Base-by-base conservation (phyloP, 1,139 yeast species). In the Sugiyamaella novakii region DNA sequence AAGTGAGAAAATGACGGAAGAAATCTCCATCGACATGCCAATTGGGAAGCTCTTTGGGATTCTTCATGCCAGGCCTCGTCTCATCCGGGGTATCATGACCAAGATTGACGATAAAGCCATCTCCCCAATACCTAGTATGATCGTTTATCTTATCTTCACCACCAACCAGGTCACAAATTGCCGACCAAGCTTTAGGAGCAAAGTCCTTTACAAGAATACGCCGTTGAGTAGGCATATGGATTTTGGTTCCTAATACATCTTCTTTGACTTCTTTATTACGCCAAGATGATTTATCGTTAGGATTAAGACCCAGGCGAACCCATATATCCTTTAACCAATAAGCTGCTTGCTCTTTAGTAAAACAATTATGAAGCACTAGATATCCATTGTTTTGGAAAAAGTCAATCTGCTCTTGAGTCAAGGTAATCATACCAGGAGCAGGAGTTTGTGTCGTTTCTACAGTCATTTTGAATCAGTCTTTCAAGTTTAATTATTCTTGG, bases 1-100 rank as follows among this genome's bases (percentile, higher is more conserved):
- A 49, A 12, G 38, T 35, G 15, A 49, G 28, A 27, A 49, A 49
- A 43, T 49, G 52, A 3, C 39, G 39, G 47, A 49, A 49, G 21
- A 46, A 46, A 27, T 49, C 52, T 10, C 52, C 52, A 38, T 49
- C 52, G 2, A 40, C 50, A 24, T 49, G 52, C 52, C 52, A 49
- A 31, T 49, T 49, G 25, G 37, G 37, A 5, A 49, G 36, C 4
- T 46, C 37, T 33, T 31, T 29, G 17, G 52, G 50, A 38, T 49
- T 24, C 14, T 34, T 30, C 47, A 22, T 21, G 4, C 37, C 50
- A 7, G 33, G 39, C 12, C 25, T 25, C 14, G 15, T 28, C 29
- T 29, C 31, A 21, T 30, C 43, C 1, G n/a, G 22, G 5, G 33
- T 37, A 7, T 48, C 30, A 24, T 41, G 46, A 2, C 52, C 52